Conservation (phyloP, 345 rosid species). For the Viola odorata region DNA sequence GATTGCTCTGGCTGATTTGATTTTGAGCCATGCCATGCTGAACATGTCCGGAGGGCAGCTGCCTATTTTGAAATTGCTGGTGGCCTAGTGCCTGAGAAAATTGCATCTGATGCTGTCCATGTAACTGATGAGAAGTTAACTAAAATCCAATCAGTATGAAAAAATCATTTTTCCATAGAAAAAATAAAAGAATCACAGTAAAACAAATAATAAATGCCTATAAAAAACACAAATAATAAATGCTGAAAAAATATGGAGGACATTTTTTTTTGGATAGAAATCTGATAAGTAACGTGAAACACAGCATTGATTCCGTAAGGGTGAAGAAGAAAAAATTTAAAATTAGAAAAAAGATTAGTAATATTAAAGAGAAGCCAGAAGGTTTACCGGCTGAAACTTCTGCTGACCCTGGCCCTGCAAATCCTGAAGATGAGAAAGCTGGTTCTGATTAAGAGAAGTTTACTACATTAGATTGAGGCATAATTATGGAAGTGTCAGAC, state of each 20-base stretch:
- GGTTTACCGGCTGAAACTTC: slow-evolving; percentile 60
- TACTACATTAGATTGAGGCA: neutral
- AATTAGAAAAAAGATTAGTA: neutral
- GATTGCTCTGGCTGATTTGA: slow-evolving; percentile 72
- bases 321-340: neutral
- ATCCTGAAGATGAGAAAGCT: slow-evolving; percentile 60
- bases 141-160: neutral
- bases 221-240: neutral
- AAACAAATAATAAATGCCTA: neutral
- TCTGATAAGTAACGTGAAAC: no score
- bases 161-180: neutral
- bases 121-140: slow-evolving; percentile 33
- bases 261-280: no score
- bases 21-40: slow-evolving; percentile 85
- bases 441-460: slow-evolving; percentile 34
- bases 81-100: slow-evolving; percentile 80
- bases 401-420: slow-evolving; percentile 64
- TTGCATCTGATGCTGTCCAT: slow-evolving; percentile 89
- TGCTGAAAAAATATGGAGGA: no score
- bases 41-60: slow-evolving; percentile 63
- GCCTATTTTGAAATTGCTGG: slow-evolving; percentile 88
- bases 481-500: neutral
- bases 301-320: neutral
- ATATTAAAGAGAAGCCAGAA: slow-evolving; percentile 6
- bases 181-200: neutral